Base-by-base conservation (phyloP, 2,329 filamentous ascomycete genomes). In the Fusarium chaquense region DNA sequence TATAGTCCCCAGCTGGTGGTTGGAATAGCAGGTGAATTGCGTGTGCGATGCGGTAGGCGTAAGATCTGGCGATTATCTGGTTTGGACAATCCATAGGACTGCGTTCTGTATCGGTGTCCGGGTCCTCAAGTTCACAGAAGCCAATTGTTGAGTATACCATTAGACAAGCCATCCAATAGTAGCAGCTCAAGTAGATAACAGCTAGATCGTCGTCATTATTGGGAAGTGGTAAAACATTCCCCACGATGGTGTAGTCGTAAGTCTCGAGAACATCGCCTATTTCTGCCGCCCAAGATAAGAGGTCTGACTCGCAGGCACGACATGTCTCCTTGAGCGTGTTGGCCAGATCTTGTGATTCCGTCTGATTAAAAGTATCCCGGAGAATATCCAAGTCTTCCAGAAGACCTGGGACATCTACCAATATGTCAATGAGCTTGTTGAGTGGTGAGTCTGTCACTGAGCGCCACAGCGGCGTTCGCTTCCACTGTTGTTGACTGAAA, bases 161-260 rank as follows among this genome's bases (percentile, higher is more conserved):
- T 1, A 67, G 46, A 6, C 63, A 67, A 4, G 46, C 40, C 64
- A 63, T 67, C 64, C 64, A 67, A n/a, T 67, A 62, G 0, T 26
- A 58, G 2, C 63, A 57, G 3, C 63, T 67, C 15, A 67, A 30
- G 7, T 67, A 67, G 2, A 63, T 11, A 0, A 36, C 3, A 0
- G 62, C 64, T 2, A 67, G 57, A 18, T 67, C 51, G 13, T 67
- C 51, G 1, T 67, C 51, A 3, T 41, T 20, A 2, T 12, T 13
- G 0, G 58, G 63, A 0, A 33, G 6, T 4, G 58, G 57, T 0
- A 67, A 3, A 0, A 11, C 22, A 4, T 63, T 33, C 8, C 51
- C 22, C 5, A 30, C 22, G 11, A 51, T n/a, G 2, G 38, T 67
- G 10, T 67, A 67, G 18, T 67, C 62, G 15, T 63, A 67, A 0